Evolutionary conservation across 306 rosid genomes (phyloP).

Genomic region (Cucurbita maxima): DNA sequence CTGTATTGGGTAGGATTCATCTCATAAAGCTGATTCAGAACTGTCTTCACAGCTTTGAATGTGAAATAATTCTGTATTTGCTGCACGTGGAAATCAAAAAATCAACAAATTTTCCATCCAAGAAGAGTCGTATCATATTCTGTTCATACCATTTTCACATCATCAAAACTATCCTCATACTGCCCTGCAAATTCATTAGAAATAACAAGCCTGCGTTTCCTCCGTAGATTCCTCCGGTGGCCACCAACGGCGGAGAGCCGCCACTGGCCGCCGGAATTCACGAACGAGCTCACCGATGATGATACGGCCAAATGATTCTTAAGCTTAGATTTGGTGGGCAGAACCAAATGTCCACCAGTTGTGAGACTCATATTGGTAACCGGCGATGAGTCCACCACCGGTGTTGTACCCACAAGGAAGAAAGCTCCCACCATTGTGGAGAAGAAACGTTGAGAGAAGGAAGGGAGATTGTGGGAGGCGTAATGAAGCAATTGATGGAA

Average conservation of each 20-base stretch:
- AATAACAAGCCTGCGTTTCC: conserved; percentile 32
- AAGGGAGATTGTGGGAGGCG: not conserved
- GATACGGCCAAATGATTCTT: conserved; percentile 24
- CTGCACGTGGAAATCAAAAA: conserved; percentile 22
- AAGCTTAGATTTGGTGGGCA: conserved; percentile 18
- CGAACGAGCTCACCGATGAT: conserved; percentile 40
- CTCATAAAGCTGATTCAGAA: conserved; percentile 79
- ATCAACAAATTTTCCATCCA: not conserved
- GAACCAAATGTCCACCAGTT: conserved; percentile 42
- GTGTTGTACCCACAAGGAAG: conserved; percentile 47
- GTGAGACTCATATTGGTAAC: conserved; percentile 36
- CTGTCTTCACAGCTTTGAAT: conserved; percentile 87
- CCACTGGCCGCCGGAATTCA: conserved; percentile 41
- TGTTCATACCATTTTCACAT: conserved; percentile 60
- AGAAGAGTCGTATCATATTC: not conserved
- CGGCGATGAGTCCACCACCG: conserved; percentile 58
- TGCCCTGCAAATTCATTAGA: conserved; percentile 74
- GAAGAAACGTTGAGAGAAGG: not conserved
- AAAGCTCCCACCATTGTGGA: conserved; percentile 58
- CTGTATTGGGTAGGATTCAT: conserved; percentile 89
- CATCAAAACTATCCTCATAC: conserved; percentile 69
- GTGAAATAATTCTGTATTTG: conserved; percentile 90
- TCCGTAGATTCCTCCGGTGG: conserved; percentile 34
- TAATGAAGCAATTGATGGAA: not conserved
- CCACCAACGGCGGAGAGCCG: conserved; percentile 24